Base-by-base conservation (phyloP, 768 basidiomycete genomes). In the Aureoboletus auriporus region DNA sequence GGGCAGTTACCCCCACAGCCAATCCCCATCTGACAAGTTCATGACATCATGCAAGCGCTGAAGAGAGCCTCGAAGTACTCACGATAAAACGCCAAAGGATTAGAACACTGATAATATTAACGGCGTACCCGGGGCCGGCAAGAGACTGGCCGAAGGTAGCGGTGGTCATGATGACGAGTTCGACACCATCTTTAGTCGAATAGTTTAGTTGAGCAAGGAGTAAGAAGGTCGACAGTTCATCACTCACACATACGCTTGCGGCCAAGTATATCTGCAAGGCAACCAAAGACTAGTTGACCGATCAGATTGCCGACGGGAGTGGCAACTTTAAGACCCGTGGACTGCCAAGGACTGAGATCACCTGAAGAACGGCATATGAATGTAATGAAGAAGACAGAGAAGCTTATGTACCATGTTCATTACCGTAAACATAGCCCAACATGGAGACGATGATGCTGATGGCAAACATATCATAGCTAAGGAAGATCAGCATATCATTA, bases 1-100 rank as follows among this genome's bases (percentile, higher is more conserved):
- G 91, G 90, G 61, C 93, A 89, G 58, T 92, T 90, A 6, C 91
- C 91, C 11, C 91, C 92, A 26, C 92, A 87, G 1, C 92, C 91
- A 5, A 92, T 61, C 1, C 89, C 89, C 78, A 82, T 80, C 83
- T 79, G 43, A 23, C 11, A 38, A 5, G 8, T 14, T 36, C 42
- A 27, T 45, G 39, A 27, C 9, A 29, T 31, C 8, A 42, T 26
- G 40, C 50, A 13, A 39, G 4, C 9, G 20, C 34, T 11, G 37
- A 38, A 31, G 26, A 20, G 17, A 26, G 20, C 13, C 30, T 9
- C 9, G 6, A 17, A 28, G 33, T 28, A 49, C 73, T 53, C 64
- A 76, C 78, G 36, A 93, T 67, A 70, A 89, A 88, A 13, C 92
- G 82, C 90, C 91, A 94, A 47, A 86, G 73, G 49, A 93, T 74